Base-by-base conservation (phyloP, 352 stramenopile species). In the Phytophthora rubi region DNA sequence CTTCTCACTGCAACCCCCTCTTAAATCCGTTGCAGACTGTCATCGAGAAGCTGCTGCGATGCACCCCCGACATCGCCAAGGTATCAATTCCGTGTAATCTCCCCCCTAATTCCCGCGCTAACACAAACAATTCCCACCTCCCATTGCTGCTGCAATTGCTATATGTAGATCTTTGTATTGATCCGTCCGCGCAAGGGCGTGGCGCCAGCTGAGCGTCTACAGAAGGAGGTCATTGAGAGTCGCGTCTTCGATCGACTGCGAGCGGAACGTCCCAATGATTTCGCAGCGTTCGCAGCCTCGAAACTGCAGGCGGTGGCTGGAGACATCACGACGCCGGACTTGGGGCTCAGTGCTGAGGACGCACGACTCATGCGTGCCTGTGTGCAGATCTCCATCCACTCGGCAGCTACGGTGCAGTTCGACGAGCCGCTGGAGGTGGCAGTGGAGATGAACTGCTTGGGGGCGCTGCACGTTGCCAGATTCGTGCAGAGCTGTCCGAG, bases 401-500 rank as follows among this genome's bases (percentile, higher is more conserved):
- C 86, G n/a, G 90, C 88, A 8, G 90, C 90, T 7, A 94, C 87
- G 0, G 88, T 97, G 32, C 86, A 92, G 59, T 97, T 97, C 77
- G 85, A 93, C 67, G 90, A 97, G 49, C 87, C 87, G 6, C 82
- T 97, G 4, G 86, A 96, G n/a, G 81, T 93, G 35, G 90, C 90
- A 3, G 77, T 95, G 15, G 85, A 93, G 69, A 93, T 97, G 82
- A 97, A 97, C 67, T 92, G 82, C 62, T 21, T 90, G 0, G 90
- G 88, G 5, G 82, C 89, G 10, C 60, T 95, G 55, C 66, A 93
- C 66, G 77, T 83, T 42, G 68, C 92, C 4, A 77, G 75, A 18
- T 91, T 96, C 59, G 75, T 89, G 12, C 71, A 89, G 49, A 79
- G 68, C 18, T 94, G 85, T 62, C 62, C 76, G 12, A 64, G 32